Evolutionary conservation across 352 stramenopile species (phyloP).

Genomic region (Globisporangium perplexum): DNA sequence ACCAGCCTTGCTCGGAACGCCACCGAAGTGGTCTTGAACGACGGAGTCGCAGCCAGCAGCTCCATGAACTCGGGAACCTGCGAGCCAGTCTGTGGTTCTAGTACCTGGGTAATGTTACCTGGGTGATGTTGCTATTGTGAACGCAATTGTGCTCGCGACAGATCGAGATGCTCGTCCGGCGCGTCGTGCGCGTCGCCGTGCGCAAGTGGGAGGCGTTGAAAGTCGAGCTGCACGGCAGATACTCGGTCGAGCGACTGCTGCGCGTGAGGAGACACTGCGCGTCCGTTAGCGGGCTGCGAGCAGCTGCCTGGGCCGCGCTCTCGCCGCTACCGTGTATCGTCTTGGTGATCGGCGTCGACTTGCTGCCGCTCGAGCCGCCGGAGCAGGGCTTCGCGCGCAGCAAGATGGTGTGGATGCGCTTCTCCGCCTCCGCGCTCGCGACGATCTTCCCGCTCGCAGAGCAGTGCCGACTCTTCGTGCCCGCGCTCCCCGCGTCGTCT

Average conservation of each 20-base stretch:
- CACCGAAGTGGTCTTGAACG: too few species aligned
- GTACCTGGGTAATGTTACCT: too few species aligned
- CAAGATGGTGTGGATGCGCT: slow-evolving; percentile 1
- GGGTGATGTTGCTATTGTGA: too few species aligned
- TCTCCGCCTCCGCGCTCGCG: background rate
- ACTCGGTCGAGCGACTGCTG: slow-evolving; percentile 5
- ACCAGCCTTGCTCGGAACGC: too few species aligned
- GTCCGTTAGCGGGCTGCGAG: background rate
- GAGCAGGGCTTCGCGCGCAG: background rate
- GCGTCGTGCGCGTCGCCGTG: too few species aligned
- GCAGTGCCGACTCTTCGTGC: background rate
- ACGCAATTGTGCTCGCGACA: too few species aligned
- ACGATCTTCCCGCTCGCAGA: background rate
- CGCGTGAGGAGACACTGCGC: too few species aligned
- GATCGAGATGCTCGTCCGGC: too few species aligned
- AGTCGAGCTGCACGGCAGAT: slow-evolving; percentile 4
- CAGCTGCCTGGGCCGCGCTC: background rate
- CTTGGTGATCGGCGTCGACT: background rate
- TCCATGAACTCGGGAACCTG: too few species aligned
- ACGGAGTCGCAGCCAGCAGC: too few species aligned
- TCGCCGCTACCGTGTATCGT: background rate
- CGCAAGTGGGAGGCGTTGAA: slow-evolving; percentile 1
- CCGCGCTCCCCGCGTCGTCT: background rate
- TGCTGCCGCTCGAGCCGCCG: slow-evolving; percentile 3
- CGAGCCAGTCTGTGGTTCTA: too few species aligned